Evolutionary conservation across 805 yeast species (phyloP), one percentile per base, ranked within the genome.

Genomic region (Brettanomyces naardenensis): DNA sequence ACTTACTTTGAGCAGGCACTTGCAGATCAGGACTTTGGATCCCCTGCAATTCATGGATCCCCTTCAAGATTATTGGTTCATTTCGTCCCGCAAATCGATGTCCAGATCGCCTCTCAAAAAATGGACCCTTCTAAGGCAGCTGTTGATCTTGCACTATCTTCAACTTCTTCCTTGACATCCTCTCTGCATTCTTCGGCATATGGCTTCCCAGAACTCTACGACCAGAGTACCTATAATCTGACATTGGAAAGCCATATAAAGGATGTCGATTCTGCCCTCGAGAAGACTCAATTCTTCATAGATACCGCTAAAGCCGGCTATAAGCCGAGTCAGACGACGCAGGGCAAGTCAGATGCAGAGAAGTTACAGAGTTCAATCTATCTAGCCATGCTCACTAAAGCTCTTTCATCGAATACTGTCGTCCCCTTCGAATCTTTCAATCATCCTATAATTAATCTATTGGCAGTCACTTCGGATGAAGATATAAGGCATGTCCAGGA

Each of bases 401-500:
- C 82, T 30, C 62, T 82, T 6, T 69, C 86, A 3, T 67, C 81
- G 10, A 69, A 74, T 11, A 68, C 69, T 6, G 59, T 84, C 6
- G 75, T 85, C 2, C 78, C 90, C 2, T 86, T 84, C 53, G 97
- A 90, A 56, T 79, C 87, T 4, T 78, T 88, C 56, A 79, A 83
- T 46, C 96, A 89, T 53, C 97, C 97, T 0, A 73, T 87, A 2
- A 71, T 85, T 3, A 82, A 88, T 30, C 54, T 90, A 11, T 68
- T 87, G 36, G 78, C 80, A 1, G 65, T 87, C 3, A 73, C 85
- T 18, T 66, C 75, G 18, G 45, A 59, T 11, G 84, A 79, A 40
- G 42, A 71, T 0, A 56, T 74, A 23, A 78, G 73, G 10, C 58
- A 61, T n/a, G 77, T 92, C 4, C 68, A 81, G 36, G 71, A 69